Percentiles rank a stretch among this genome's conserved stretches.
Conservation (phyloP, 148 eudicot species). For the Nyssa sinensis region DNA sequence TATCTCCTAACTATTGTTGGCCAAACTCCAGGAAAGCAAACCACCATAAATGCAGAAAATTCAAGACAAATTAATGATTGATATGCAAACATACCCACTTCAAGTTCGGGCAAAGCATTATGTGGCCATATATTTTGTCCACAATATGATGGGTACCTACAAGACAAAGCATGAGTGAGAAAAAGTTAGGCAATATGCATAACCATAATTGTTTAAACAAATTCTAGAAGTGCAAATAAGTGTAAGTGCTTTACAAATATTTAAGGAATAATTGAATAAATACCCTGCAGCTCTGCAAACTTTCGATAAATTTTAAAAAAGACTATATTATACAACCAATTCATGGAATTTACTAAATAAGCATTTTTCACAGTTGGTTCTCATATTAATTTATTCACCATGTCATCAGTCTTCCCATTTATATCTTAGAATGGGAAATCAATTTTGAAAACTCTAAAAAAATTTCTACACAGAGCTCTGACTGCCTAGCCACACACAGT, state of each 20-base stretch:
- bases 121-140: slow-evolving; percentile 85
- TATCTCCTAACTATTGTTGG: background rate
- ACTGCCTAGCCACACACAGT: background rate
- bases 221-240: background rate
- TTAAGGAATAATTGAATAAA: slow-evolving; percentile 1
- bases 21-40: background rate
- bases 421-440: background rate
- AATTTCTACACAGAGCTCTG: background rate
- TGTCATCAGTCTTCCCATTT: background rate
- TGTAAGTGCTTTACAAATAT: background rate
- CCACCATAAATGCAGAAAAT: background rate
- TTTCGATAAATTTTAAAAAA: background rate
- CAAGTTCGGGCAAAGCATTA: slow-evolving; percentile 78
- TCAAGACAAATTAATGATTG: background rate
- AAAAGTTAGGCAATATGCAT: background rate
- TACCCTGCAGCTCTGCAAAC: background rate
- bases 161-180: slow-evolving; percentile 15
- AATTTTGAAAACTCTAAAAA: background rate
- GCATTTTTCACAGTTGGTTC: background rate
- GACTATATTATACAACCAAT: background rate
- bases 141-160: slow-evolving; percentile 92
- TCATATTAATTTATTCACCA: background rate
- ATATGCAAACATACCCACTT: slow-evolving; percentile 57
- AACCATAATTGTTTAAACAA: background rate
- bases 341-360: background rate